These are phyloP conservation scores for Microcyclosporella mali DNA, from an alignment of 2,329 filamentous ascomycete genomes.

Conservation along the genomic window DNA sequence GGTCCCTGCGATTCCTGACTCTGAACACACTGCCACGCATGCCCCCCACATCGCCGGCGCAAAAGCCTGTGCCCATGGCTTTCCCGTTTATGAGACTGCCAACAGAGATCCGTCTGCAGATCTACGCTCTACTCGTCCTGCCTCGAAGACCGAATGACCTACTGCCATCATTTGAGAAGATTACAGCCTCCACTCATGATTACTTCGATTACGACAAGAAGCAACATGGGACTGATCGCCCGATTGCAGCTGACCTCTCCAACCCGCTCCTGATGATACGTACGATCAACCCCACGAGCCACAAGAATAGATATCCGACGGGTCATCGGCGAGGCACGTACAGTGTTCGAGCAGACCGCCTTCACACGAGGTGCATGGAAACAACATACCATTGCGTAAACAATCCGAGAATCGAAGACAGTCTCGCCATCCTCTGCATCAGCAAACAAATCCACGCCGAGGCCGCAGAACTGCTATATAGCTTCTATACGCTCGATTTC, in stretches of 20 bases:
- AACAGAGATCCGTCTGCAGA: constrained; percentile 42
- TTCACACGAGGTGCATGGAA: constrained; percentile 38
- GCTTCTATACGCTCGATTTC: constrained; percentile 53
- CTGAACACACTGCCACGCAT: constrained; percentile 12
- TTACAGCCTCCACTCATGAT: constrained; percentile 34
- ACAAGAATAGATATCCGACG: constrained; percentile 20
- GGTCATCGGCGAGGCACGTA: constrained; percentile 33
- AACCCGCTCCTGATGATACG: constrained; percentile 38
- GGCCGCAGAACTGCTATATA: constrained; percentile 52
- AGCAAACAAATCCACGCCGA: constrained; percentile 48
- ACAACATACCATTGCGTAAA: constrained; percentile 53
- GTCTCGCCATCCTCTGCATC: constrained; percentile 24
- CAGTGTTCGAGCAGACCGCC: constrained; percentile 36
- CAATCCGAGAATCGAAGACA: constrained; percentile 33
- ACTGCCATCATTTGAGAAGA: constrained; percentile 27
- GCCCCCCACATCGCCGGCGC: constrained; percentile 7
- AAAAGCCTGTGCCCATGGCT: constrained; percentile 3
- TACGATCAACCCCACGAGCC: constrained; percentile 37
- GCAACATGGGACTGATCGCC: constrained; percentile 13
- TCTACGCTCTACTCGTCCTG: constrained; percentile 42
- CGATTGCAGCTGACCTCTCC: constrained; percentile 14
- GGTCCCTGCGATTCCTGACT: constrained; percentile 11
- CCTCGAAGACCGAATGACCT: constrained; percentile 25
- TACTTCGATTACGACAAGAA: constrained; percentile 38
- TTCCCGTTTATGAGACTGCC: constrained; percentile 39